Evolutionary conservation across 257 asterid genomes (phyloP), one percentile per base, ranked within the genome.

Genomic region (Scutellaria baicalensis): DNA sequence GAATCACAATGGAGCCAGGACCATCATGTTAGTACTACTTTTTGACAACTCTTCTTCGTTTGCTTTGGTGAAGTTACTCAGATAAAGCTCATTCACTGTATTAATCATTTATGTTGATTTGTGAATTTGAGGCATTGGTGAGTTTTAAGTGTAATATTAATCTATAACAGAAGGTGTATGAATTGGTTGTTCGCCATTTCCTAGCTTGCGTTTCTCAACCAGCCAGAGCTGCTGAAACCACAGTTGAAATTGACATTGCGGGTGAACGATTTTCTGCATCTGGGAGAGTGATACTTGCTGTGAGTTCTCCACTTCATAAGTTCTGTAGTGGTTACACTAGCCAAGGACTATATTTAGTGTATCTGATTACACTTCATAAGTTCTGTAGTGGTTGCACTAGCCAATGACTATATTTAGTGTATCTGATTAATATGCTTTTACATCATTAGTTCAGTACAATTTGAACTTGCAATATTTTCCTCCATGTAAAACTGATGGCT

Each of bases 181-280:
- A 93, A 78, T 81, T 93, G 87, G 99, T 93, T 38, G 97, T 93
- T 83, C 95, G 99, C 69, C 99, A 93, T 86, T 93, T 86, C 80
- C 85, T 93, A 59, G 99, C 99, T 57, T 93, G 99, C 73, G 96
- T 93, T 80, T 93, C 99, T 80, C 95, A 89, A 80, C 97, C 99
- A 72, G 99, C 99, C 70, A 74, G 80, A 51, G 96, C 96, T 13
- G 99, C 99, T 81, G 97, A 91, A 83, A 93, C 99, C 65, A 82
- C 86, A 48, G 97, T 93, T 70, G 95, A 93, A 51, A 88, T 91
- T 64, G 97, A 93, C 79, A 84, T 93, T 78, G 99, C 99, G 20
- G 95, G 99, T 5, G 99, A 93, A 83, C 79, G 66, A 59, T 93
- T 91, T 84, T 87, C 88, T 66, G 84, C 97, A 64, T 77, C 93